Conservation (phyloP, 1,284 basidiomycete species). For the Paramarasmius palmivorus region DNA sequence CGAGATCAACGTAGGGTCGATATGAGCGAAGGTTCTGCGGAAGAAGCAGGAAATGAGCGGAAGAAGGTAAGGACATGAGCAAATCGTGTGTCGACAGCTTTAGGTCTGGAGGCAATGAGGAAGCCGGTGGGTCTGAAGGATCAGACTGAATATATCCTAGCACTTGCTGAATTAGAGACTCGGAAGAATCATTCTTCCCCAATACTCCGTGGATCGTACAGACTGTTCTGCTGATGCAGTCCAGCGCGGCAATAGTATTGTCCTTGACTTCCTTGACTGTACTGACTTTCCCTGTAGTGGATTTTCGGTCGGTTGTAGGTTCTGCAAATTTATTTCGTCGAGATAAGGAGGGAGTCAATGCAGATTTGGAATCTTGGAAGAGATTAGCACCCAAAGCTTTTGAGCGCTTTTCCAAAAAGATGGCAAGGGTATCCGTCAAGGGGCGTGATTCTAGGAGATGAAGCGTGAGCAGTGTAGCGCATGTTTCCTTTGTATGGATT, state of each 20-base stretch:
- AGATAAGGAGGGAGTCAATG: conserved; percentile 8
- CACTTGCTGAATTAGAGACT: conserved; percentile 56
- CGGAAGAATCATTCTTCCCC: conserved; percentile 30
- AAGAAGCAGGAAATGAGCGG: conserved; percentile 67
- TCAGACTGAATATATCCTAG: conserved; percentile 63
- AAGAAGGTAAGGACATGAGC: conserved; percentile 67
- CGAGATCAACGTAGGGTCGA: conserved; percentile 71
- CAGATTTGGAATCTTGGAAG: conserved; percentile 29
- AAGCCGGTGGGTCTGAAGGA: conserved; percentile 21
- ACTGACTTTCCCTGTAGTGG: conserved; percentile 15
- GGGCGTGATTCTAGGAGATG: conserved; percentile 84
- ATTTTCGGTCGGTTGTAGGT: conserved; percentile 21
- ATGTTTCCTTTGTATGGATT: conserved; percentile 52
- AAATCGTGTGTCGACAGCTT: conserved; percentile 62
- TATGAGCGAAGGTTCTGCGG: conserved; percentile 65
- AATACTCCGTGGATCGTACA: conserved; percentile 55
- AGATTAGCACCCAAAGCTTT: conserved; percentile 60
- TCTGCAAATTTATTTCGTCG: conserved; percentile 31
- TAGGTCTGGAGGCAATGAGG: conserved; percentile 51
- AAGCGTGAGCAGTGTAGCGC: conserved; percentile 76
- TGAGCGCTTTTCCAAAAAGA: conserved; percentile 72
- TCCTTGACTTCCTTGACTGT: conserved; percentile 51
- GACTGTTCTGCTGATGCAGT: conserved; percentile 58
- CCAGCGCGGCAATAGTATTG: conserved; percentile 49
- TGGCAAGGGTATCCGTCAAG: conserved; percentile 66